These are phyloP conservation scores for Malus asiatica DNA, from an alignment of 306 rosid species.

Conservation along the genomic window DNA sequence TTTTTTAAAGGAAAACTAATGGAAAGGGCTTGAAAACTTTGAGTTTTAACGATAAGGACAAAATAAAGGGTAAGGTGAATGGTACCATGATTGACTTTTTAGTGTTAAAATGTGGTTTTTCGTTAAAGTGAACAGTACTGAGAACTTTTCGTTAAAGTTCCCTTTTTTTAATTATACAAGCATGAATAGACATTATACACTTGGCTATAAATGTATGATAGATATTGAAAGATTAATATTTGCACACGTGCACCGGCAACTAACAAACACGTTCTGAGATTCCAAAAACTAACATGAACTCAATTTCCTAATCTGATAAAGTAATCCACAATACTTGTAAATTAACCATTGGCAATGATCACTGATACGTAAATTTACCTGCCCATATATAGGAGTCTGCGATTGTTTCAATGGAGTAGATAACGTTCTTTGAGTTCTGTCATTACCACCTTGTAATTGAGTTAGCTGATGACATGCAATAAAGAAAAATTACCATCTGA, in stretches of 20 bases:
- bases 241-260: not conserved
- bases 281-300: not conserved
- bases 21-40: too few relatives aligned
- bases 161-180: not conserved
- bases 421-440: constrained; percentile 18
- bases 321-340: not conserved
- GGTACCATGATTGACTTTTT: too few relatives aligned
- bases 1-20: too few relatives aligned
- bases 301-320: not conserved
- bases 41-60: too few relatives aligned
- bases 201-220: not conserved
- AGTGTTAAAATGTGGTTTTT: too few relatives aligned
- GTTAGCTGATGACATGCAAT: constrained; percentile 31
- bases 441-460: constrained; percentile 35
- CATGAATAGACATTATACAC: not conserved
- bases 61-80: too few relatives aligned
- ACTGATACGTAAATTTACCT: constrained; percentile 36
- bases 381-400: constrained; percentile 35
- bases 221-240: not conserved
- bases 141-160: too few relatives aligned
- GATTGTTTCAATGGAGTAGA: constrained; percentile 40
- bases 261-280: not conserved
- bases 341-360: not conserved
- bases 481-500: constrained; percentile 1
- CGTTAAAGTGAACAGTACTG: too few relatives aligned